Conservation (phyloP, 2,329 filamentous ascomycete species). For the Diplodia corticola region DNA sequence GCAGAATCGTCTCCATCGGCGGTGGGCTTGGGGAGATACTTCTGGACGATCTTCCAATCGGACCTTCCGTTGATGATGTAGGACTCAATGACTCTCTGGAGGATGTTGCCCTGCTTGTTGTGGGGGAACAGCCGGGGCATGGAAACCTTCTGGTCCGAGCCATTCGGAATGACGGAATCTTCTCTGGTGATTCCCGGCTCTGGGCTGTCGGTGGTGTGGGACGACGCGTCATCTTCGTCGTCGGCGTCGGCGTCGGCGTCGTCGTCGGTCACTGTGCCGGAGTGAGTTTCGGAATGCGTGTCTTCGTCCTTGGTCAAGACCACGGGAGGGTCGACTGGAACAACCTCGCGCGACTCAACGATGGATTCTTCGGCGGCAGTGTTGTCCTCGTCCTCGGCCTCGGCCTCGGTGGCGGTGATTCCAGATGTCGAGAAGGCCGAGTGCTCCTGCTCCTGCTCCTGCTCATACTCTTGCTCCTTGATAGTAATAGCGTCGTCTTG, state of each 20-base stretch:
- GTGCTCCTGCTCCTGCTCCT: not conserved
- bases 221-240: not conserved
- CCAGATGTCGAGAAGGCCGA: not conserved
- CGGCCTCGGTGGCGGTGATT: not conserved
- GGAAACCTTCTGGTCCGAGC: not conserved
- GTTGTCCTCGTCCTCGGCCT: not conserved
- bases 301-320: conserved; percentile 9
- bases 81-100: not conserved
- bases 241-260: not conserved
- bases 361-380: not conserved
- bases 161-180: conserved; percentile 13
- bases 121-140: conserved; percentile 9
- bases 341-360: not conserved
- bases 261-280: not conserved
- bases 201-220: not conserved
- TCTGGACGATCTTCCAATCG: conserved; percentile 10
- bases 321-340: conserved; percentile 7
- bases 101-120: not conserved
- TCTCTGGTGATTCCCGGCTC: not conserved
- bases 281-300: not conserved
- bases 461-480: not conserved
- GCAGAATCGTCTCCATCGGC: not conserved
- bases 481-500: not conserved
- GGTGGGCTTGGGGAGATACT: conserved; percentile 4
- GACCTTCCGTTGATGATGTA: conserved; percentile 9